Conservation (phyloP, 2,329 filamentous ascomycete genomes). For the Pseudogymnoascus sp. region DNA sequence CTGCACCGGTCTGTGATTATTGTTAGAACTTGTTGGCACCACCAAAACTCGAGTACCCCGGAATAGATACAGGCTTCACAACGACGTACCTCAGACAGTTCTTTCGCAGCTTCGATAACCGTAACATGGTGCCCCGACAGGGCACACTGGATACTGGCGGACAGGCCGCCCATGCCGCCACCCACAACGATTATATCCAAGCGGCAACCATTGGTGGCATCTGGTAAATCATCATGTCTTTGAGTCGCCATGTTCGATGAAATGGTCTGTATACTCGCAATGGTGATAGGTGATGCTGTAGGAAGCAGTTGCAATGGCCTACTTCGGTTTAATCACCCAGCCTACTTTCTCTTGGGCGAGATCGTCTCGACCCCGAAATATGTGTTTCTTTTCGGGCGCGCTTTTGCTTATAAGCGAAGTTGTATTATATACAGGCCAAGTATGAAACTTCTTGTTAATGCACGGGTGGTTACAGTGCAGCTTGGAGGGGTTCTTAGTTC, state of each 20-base stretch:
- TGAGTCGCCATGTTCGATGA: not conserved
- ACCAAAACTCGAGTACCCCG: not conserved
- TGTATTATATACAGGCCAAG: not conserved
- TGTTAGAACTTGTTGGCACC: conserved; percentile 26
- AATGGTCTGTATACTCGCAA: not conserved
- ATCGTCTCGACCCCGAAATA: not conserved
- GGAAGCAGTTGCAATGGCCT: not conserved
- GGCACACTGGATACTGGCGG: conserved; percentile 29
- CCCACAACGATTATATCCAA: conserved; percentile 41
- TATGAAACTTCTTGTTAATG: not conserved
- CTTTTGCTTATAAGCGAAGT: not conserved
- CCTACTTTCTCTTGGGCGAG: not conserved
- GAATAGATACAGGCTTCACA: not conserved
- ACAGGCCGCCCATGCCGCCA: conserved; percentile 48
- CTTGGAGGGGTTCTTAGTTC: not conserved
- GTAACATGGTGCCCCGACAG: conserved; percentile 33
- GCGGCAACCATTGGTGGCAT: not conserved
- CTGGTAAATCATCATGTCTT: not conserved
- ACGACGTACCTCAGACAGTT: conserved; percentile 32
- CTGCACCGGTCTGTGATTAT: conserved; percentile 27
- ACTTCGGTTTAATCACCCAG: not conserved
- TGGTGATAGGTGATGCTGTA: not conserved
- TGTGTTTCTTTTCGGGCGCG: not conserved
- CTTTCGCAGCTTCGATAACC: conserved; percentile 36
- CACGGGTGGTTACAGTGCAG: not conserved